Base-by-base conservation (phyloP, 352 stramenopile species). In the Aphanomyces stellatus region DNA sequence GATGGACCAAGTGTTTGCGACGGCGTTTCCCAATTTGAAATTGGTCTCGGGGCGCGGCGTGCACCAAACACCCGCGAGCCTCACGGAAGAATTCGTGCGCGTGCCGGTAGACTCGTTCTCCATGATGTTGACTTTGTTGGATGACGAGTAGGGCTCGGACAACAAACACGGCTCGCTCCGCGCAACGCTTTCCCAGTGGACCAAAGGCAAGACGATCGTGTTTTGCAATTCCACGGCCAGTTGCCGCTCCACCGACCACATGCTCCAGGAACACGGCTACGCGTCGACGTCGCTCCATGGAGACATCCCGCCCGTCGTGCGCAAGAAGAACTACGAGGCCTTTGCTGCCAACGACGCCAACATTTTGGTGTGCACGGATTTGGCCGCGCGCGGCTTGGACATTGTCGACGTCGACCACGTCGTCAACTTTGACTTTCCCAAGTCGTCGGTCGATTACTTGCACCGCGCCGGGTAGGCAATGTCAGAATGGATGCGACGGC, bases 391-490 rank as follows among this genome's bases (percentile, higher is more conserved):
- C 42, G 93, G 95, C 31, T 74, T 98, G 43, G 90, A 98, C 73
- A 86, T 98, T 48, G 78, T 84, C 8, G 73, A 77, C 17, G 90
- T 98, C 15, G 87, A 87, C 64, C 88, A 94, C 49, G 88, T 98
- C 11, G 77, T 98, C 19, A 96, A 98, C 76, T 88, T 97, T 48
- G 91, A 98, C 74, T 98, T 98, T 69, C 92, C 94, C 0, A 79
- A 80, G 30, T 95, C 89, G 43, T 90, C 94, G 22, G 91, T 98
- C 24, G 81, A 96, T 72, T 96, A 98, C 77, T 85, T 98, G 51
- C 95, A 98, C 77, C 88, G 95, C 25, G 85, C 83, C 31, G 85
- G 85, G 56, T 65, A 60, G 11, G 46, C 19, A 11, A 28, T 11
- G 0, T 30, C n/a, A 8, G 13, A 27, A 22, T 55, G n/a, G 11